Percentiles rank a stretch among this genome's conserved stretches.
phyloP scores from a whole-genome alignment of 352 stramenopile genomes.

The Phytophthora chlamydospora region DNA sequence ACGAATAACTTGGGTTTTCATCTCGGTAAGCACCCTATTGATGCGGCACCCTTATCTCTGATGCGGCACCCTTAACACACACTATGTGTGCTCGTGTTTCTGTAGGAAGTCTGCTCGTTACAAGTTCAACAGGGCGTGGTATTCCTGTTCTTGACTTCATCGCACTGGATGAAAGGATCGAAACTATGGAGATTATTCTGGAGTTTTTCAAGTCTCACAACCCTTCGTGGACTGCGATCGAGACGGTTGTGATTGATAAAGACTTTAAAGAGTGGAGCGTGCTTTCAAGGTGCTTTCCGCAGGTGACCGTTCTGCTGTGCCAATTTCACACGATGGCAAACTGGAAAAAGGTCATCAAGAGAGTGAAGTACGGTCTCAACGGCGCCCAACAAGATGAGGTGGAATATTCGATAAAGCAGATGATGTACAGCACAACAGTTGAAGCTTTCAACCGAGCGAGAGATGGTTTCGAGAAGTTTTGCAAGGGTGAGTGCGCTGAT shows the following conservation, averaged over 20 bases:
- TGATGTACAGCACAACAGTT: conserved; percentile 1
- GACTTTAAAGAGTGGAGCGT: conserved; percentile 16
- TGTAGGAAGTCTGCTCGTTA: background rate
- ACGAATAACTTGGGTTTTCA: conserved; percentile 3
- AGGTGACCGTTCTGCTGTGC: conserved; percentile 1
- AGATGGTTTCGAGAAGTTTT: conserved; percentile 2
- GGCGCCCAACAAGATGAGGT: background rate
- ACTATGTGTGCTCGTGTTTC: background rate
- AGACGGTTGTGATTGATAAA: conserved; percentile 19
- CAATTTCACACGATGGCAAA: conserved; percentile 1
- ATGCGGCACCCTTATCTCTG: background rate
- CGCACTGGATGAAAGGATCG: background rate
- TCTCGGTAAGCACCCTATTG: background rate
- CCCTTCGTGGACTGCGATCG: background rate
- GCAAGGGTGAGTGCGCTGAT: background rate
- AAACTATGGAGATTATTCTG: background rate
- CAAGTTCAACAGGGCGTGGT: background rate
- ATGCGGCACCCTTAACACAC: too few species aligned
- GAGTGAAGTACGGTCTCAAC: background rate
- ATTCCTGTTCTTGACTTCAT: background rate
- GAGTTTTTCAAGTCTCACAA: background rate
- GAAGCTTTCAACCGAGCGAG: conserved; percentile 1
- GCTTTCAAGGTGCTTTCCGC: background rate
- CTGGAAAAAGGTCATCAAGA: background rate
- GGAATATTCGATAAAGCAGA: background rate